Percentiles rank a stretch among this genome's conserved stretches.
phyloP scores from a whole-genome alignment of 2,329 filamentous ascomycete genomes.

The Paramyrothecium roridum region DNA sequence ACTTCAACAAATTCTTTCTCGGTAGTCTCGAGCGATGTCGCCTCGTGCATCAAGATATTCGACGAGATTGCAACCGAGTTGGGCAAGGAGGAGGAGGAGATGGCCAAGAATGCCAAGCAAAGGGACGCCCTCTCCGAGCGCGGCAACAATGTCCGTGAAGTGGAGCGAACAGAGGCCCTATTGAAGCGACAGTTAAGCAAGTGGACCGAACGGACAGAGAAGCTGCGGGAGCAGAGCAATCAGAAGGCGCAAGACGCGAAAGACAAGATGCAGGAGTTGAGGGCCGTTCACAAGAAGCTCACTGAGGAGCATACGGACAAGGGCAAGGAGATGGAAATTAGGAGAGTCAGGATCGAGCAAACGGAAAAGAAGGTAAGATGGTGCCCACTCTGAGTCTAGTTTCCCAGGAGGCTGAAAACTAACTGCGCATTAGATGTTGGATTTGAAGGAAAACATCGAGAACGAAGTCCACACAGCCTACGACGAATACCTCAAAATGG shows the following conservation, averaged over 20 bases:
- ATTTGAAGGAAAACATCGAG: slow-evolving; percentile 96
- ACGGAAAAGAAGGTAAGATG: slow-evolving; percentile 88
- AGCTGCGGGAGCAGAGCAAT: slow-evolving; percentile 74
- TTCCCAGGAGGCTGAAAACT: background rate
- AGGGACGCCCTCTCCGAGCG: slow-evolving; percentile 84
- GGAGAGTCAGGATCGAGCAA: slow-evolving; percentile 92
- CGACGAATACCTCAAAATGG: slow-evolving; percentile 96
- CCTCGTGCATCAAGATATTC: slow-evolving; percentile 82
- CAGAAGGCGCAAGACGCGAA: slow-evolving; percentile 80
- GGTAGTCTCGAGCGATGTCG: slow-evolving; percentile 80
- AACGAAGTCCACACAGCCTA: slow-evolving; percentile 87
- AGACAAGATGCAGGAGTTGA: slow-evolving; percentile 85
- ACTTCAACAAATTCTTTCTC: slow-evolving; percentile 88
- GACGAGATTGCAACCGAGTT: slow-evolving; percentile 85
- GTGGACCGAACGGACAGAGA: slow-evolving; percentile 83
- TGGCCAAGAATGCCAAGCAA: slow-evolving; percentile 74
- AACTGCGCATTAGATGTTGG: slow-evolving; percentile 69
- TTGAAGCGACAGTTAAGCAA: slow-evolving; percentile 80
- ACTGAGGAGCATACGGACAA: slow-evolving; percentile 84
- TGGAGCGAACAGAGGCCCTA: slow-evolving; percentile 83
- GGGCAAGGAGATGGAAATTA: slow-evolving; percentile 85
- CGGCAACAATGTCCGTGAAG: slow-evolving; percentile 84
- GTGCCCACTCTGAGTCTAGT: background rate
- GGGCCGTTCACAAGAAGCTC: slow-evolving; percentile 73
- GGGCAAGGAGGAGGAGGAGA: slow-evolving; percentile 87